phyloP scores from a whole-genome alignment of 1,284 basidiomycete genomes.

The Athelia psychrophila region DNA sequence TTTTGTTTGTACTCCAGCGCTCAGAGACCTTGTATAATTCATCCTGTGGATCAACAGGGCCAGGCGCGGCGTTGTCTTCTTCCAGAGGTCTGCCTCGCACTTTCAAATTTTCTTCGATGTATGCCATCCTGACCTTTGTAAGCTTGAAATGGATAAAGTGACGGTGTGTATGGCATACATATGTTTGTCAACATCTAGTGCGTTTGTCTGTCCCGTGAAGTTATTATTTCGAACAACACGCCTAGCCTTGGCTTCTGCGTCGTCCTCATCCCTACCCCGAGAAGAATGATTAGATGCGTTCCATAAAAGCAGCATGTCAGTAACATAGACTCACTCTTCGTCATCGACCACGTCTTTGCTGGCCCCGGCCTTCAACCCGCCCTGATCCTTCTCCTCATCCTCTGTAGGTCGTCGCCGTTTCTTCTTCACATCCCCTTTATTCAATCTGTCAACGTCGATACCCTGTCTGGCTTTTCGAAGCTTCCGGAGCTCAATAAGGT shows the following conservation, averaged over 20 bases:
- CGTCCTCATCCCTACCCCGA: conserved; percentile 51
- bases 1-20: conserved; percentile 60
- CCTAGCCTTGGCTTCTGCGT: conserved; percentile 67
- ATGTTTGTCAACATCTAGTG: conserved; percentile 95
- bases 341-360: conserved; percentile 42
- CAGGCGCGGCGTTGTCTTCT: conserved; percentile 38
- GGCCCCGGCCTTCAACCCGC: conserved; percentile 54
- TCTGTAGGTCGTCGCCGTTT: conserved; percentile 55
- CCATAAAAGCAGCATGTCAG: conserved; percentile 1
- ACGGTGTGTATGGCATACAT: conserved; percentile 62
- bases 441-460: conserved; percentile 84
- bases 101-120: conserved; percentile 92
- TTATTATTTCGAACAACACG: conserved; percentile 84
- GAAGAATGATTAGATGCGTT: not conserved
- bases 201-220: conserved; percentile 96
- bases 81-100: conserved; percentile 64
- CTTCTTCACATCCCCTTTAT: conserved; percentile 79
- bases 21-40: conserved; percentile 82
- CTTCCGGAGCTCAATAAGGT: conserved; percentile 83
- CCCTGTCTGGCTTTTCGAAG: conserved; percentile 76
- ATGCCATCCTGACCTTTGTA: conserved; percentile 78
- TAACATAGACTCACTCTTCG: conserved; percentile 49
- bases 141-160: not conserved
- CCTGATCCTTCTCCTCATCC: conserved; percentile 47
- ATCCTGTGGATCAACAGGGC: conserved; percentile 70